Base-by-base conservation (phyloP, 2,329 filamentous ascomycete genomes). In the Scedosporium apiospermum region DNA sequence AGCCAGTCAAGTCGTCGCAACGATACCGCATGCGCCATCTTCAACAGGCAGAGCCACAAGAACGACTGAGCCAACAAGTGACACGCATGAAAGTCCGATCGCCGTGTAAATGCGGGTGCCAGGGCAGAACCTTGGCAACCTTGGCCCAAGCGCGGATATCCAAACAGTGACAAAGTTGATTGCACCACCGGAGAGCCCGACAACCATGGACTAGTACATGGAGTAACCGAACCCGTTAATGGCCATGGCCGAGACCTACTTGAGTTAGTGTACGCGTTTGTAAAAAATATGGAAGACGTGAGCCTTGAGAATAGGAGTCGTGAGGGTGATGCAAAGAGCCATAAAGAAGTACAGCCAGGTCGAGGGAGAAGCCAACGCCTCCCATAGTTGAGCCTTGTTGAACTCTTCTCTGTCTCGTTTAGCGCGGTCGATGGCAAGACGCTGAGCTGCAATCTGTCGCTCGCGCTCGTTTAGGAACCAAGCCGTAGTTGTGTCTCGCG, bases 401-500 rank as follows among this genome's bases (percentile, higher is more conserved):
- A 69, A 66, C 21, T 66, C 42, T n/a, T 69, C 67, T 60, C 67
- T 71, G 7, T 69, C 70, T 21, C 66, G 27, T 73, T 62, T 80
- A 4, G 58, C 55, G 53, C 61, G 27, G 12, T 70, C 71, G 1
- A 65, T 64, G 18, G 67, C 70, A 6, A 74, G 69, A 3, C 72
- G 68, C 7, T 67, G 68, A 27, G 74, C 67, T 4, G 72, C 70
- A 5, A 73, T 67, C 1, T 68, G 64, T 4, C 67, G 67, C 38
- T 70, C 68, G 57, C 68, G 66, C 0, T 65, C 60, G 0, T 67
- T 67, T 7, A 72, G 61, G 60, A 72, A 72, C 6, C 61, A 41
- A 6, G 63, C 62, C 21, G 63, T 64, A 60, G 64, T 64, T 5
- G 63, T 58, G 2, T 80, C 77, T 69, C 90, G 84, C 0, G 87